Percentiles rank a stretch among this genome's conserved stretches.
phyloP scores from a whole-genome alignment of 257 asterid species.

The Salvia miltiorrhiza region DNA sequence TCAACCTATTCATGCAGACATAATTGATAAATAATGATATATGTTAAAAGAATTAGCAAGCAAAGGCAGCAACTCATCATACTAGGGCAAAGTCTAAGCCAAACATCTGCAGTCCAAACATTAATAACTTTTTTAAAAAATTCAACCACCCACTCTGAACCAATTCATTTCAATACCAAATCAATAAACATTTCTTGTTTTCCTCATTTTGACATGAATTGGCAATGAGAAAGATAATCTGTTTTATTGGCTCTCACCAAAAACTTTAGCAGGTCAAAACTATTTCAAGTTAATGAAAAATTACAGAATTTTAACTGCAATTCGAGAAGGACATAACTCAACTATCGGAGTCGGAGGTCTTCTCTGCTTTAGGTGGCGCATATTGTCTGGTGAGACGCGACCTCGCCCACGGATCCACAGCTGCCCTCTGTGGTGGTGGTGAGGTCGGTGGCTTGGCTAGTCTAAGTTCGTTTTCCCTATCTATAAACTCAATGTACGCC shows the following conservation, averaged over 20 bases:
- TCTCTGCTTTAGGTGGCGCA: constrained; percentile 85
- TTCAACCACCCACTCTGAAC: no score
- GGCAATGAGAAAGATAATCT: not conserved
- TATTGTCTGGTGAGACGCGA: constrained; percentile 82
- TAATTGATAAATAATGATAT: no score
- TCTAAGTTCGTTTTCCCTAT: constrained; percentile 90
- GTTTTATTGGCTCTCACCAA: not conserved
- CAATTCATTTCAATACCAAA: no score
- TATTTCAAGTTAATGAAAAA: not conserved
- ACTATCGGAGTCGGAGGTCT: constrained; percentile 41
- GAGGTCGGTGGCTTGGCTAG: constrained; percentile 85
- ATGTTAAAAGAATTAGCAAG: no score
- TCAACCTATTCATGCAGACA: no score
- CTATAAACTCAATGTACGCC: constrained; percentile 96
- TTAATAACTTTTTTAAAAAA: no score
- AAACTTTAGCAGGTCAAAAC: not conserved
- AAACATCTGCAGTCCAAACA: not conserved
- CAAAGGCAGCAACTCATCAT: no score
- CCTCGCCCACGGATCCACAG: constrained; percentile 92
- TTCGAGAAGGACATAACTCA: constrained; percentile 9
- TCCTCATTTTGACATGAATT: not conserved
- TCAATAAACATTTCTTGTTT: not conserved
- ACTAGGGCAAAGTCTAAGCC: no score
- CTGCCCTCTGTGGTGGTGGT: constrained; percentile 62
- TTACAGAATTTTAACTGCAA: not conserved